These are phyloP conservation scores for Nepenthes gracilis DNA, from an alignment of 148 eudicot genomes.

Conservation along the genomic window DNA sequence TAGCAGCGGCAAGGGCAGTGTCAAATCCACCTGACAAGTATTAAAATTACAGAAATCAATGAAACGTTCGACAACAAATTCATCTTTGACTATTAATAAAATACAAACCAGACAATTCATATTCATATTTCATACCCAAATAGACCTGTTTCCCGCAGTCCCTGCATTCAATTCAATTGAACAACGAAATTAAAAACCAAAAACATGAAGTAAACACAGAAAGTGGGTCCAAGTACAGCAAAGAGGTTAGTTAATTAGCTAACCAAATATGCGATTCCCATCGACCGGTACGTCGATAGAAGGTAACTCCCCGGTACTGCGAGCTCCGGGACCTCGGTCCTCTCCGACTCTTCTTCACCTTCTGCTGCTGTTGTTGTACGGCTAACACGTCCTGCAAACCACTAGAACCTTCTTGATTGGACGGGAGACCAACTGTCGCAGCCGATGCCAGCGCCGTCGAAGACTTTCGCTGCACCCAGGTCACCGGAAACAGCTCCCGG, in stretches of 20 bases:
- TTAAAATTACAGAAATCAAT: neutral
- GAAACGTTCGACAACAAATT: neutral
- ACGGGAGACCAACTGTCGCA: slow-evolving; percentile 18
- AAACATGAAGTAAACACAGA: slow-evolving; percentile 1
- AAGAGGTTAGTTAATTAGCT: neutral
- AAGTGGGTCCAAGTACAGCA: neutral
- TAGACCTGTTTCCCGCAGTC: slow-evolving; percentile 96
- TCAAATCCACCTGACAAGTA: slow-evolving; percentile 68
- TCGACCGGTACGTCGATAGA: slow-evolving; percentile 60
- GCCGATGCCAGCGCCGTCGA: slow-evolving; percentile 3
- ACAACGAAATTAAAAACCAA: neutral
- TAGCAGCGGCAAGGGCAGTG: slow-evolving; percentile 88
- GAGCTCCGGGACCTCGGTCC: slow-evolving; percentile 71
- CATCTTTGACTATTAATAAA: neutral
- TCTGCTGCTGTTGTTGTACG: slow-evolving; percentile 14
- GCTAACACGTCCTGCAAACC: slow-evolving; percentile 12
- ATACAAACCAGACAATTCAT: neutral
- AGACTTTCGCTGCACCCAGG: neutral
- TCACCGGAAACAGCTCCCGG: slow-evolving; percentile 38
- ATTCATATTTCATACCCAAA: slow-evolving; percentile 35
- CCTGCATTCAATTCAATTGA: slow-evolving; percentile 26
- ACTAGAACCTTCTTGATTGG: slow-evolving; percentile 8
- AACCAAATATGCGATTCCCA: slow-evolving; percentile 51
- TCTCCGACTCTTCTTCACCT: slow-evolving; percentile 49
- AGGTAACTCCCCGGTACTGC: slow-evolving; percentile 64